Evolutionary conservation across 2,329 filamentous ascomycete species (phyloP).

Genomic region (Exophiala aquamarina): DNA sequence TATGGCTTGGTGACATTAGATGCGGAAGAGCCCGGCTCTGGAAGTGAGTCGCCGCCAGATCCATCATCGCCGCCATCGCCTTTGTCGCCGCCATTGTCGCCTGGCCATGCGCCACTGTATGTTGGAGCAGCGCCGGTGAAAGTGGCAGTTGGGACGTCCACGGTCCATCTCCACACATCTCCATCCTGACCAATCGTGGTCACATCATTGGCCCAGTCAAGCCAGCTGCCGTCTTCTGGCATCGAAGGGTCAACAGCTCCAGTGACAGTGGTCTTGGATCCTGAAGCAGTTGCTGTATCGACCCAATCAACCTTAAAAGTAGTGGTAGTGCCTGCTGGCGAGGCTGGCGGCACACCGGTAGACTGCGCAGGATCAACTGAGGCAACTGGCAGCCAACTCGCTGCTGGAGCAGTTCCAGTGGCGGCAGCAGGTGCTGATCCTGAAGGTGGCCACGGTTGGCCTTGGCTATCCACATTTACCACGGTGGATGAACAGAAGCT

Average conservation of each 20-base stretch:
- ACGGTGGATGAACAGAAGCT: slow-evolving; percentile 12
- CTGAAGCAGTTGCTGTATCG: not conserved
- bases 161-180: slow-evolving; percentile 16
- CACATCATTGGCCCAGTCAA: slow-evolving; percentile 8
- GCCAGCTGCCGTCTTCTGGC: slow-evolving; percentile 2
- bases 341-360: no score
- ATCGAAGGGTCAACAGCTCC: not conserved
- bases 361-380: no score
- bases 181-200: slow-evolving; percentile 14
- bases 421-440: not conserved
- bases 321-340: not conserved
- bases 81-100: not conserved
- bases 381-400: no score
- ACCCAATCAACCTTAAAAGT: not conserved
- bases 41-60: slow-evolving; percentile 6
- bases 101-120: slow-evolving; percentile 1
- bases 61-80: no score
- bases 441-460: slow-evolving; percentile 1
- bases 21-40: slow-evolving; percentile 10
- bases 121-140: slow-evolving; percentile 2
- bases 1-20: slow-evolving; percentile 15
- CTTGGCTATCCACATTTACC: slow-evolving; percentile 7
- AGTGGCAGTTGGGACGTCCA: slow-evolving; percentile 4
- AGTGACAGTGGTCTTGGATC: not conserved
- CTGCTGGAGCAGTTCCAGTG: not conserved